phyloP scores from a whole-genome alignment of 306 rosid species.

The Medicago arabica region DNA sequence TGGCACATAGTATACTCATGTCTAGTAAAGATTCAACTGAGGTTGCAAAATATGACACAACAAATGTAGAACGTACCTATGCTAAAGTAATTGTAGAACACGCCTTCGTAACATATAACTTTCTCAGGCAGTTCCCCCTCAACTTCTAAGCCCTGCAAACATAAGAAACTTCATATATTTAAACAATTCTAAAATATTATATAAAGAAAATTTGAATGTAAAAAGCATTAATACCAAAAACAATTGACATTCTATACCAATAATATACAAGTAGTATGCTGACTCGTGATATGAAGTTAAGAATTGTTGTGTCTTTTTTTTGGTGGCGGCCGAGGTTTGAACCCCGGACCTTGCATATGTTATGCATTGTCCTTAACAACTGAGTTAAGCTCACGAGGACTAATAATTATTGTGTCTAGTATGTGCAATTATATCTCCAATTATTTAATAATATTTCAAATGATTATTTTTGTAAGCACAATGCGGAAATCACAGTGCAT shows the following conservation, averaged over 20 bases:
- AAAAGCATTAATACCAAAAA: not conserved
- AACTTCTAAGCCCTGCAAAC: constrained; percentile 66
- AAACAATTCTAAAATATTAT: constrained; percentile 1
- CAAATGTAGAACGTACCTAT: constrained; percentile 62
- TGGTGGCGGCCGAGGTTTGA: too few species aligned
- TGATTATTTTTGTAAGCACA: not conserved
- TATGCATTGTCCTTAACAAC: too few species aligned
- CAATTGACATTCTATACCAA: not conserved
- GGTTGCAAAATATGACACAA: not conserved
- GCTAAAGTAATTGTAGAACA: constrained; percentile 93
- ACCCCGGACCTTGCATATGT: too few species aligned
- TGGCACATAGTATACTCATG: not conserved
- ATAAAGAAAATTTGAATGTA: constrained; percentile 7
- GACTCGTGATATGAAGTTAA: not conserved
- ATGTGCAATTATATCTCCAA: not conserved
- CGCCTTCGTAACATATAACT: constrained; percentile 74
- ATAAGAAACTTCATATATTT: constrained; percentile 31
- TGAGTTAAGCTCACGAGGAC: too few species aligned
- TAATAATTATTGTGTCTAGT: constrained; percentile 4
- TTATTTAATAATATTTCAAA: not conserved
- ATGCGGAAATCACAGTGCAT: not conserved
- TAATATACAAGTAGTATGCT: not conserved
- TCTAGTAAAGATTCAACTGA: not conserved
- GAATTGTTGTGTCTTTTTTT: constrained; percentile 1
- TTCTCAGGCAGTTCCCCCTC: constrained; percentile 73